Evolutionary conservation across 768 basidiomycete genomes (phyloP), one percentile per base, ranked within the genome.

Genomic region (Tulasnella sp.): DNA sequence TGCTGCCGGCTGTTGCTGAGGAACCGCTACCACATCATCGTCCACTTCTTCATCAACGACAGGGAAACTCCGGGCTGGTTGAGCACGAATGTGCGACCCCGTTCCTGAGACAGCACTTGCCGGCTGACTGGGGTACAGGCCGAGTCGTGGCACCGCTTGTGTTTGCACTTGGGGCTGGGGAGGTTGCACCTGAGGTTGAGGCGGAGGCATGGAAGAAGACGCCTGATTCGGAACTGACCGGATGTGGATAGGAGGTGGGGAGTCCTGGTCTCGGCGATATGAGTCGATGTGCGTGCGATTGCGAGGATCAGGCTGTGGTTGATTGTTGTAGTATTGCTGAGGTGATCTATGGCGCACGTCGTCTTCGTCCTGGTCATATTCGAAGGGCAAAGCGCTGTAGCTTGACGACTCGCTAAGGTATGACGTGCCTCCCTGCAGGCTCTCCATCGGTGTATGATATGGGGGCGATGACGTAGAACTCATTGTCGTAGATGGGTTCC

Each of bases 311-410:
- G 69, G n/a, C 39, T 38, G 40, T 12, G 29, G 69, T 70, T 42
- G 69, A 70, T 12, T 38, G 36, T 17, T 15, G 37, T 74, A 64
- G 6, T 64, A 25, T 6, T 64, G 58, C 17, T 64, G 58, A 15
- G 58, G 58, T 34, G 58, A 64, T 64, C 31, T 25, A 25, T 64
- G 58, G 22, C 31, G 31, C 29, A 64, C 73, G 25, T 58, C 49
- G 54, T 74, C 73, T 19, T 74, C 73, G 36, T 74, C 73, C 22
- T 67, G 73, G 54, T 74, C 73, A 25, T 52, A 74, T 36, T 74
- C 73, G 52, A 74, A 74, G 29, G 73, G 73, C 29, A 64, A 31
- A 31, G 58, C 39, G 49, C 73, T 58, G 73, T 52, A 38, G 36
- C 69, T 70, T 12, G 73, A 74, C 73, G 58, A 38, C n/a, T 42